Base-by-base conservation (phyloP, 306 rosid genomes). In the Medicago ruthenica region DNA sequence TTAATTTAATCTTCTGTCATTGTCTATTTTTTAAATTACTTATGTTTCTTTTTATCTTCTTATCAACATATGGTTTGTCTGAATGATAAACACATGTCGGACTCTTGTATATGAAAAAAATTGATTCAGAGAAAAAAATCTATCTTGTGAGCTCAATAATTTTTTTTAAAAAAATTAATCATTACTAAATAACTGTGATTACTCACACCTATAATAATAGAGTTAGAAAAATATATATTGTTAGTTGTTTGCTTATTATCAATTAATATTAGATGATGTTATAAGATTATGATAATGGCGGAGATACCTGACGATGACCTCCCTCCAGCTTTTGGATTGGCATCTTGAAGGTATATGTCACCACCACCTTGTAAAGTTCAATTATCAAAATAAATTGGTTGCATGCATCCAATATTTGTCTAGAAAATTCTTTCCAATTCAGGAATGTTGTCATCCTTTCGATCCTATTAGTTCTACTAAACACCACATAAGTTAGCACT, bases 281-380 rank as follows among this genome's bases (percentile, higher is more conserved):
- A 74, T 42, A 17, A 62, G 76, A 74, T n/a, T 24, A 70, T 24
- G 62, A 77, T 57, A 20, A 59, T 58, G 78, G 76, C 41, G 48
- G 44, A 79, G 82, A 70, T 42, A 85, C 58, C 13, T 77, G 83
- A 81, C 9, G 42, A 76, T 58, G 83, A 80, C 86, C 17, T 64
- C 15, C 83, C 68, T 69, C 73, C 81, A 20, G 20, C 78, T 73
- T 67, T 67, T 55, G 65, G 21, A 44, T 42, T 27, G 41, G 69
- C 64, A 84, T 70, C 71, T 81, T 67, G 21, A 80, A 67, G 54
- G 45, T 83, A 70, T 64, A 65, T 79, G 53, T 79, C 37, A 22
- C 36, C 31, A 22, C 9, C 47, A 54, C 81, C 75, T 70, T 75
- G 83, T 75, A 70, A 55, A 68, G 17, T 74, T 44, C 64, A 67